A percentile compares a stretch with the other conserved stretches of the same genome.
Evolutionary conservation across 768 basidiomycete species (phyloP).

Genomic region (Ramaria rubella): DNA sequence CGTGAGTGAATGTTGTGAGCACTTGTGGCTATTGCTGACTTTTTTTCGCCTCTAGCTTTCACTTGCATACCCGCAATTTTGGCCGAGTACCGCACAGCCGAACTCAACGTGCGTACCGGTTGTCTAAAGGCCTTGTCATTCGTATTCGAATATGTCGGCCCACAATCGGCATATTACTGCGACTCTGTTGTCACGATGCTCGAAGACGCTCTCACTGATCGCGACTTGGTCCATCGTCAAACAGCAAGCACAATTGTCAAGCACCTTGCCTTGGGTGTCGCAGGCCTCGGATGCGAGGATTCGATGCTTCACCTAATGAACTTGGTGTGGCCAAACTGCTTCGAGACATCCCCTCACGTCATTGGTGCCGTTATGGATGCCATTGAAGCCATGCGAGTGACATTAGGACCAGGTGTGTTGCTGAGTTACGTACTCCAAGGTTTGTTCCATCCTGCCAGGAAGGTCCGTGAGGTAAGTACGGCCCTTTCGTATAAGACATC

Average conservation of each 20-base stretch:
- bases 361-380: constrained; percentile 99
- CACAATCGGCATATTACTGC: constrained; percentile 92
- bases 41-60: constrained; percentile 51
- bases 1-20: constrained; percentile 28
- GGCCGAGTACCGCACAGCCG: constrained; percentile 97
- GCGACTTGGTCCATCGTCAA: constrained; percentile 96
- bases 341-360: constrained; percentile 97
- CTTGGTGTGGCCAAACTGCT: constrained; percentile 98
- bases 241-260: constrained; percentile 98
- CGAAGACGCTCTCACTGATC: constrained; percentile 96
- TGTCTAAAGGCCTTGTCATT: constrained; percentile 98
- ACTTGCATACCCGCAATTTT: constrained; percentile 98
- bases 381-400: constrained; percentile 94
- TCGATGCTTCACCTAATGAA: constrained; percentile 98
- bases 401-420: constrained; percentile 87
- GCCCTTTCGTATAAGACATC: background rate
- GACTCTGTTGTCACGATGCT: constrained; percentile 97
- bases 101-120: constrained; percentile 96
- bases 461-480: constrained; percentile 83
- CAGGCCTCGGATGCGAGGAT: constrained; percentile 96
- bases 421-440: constrained; percentile 92
- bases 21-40: background rate
- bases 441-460: constrained; percentile 93
- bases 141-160: constrained; percentile 98
- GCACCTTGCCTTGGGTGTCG: constrained; percentile 93